Conservation (phyloP, 2,329 filamentous ascomycete species). For the Lithohypha guttulata region DNA sequence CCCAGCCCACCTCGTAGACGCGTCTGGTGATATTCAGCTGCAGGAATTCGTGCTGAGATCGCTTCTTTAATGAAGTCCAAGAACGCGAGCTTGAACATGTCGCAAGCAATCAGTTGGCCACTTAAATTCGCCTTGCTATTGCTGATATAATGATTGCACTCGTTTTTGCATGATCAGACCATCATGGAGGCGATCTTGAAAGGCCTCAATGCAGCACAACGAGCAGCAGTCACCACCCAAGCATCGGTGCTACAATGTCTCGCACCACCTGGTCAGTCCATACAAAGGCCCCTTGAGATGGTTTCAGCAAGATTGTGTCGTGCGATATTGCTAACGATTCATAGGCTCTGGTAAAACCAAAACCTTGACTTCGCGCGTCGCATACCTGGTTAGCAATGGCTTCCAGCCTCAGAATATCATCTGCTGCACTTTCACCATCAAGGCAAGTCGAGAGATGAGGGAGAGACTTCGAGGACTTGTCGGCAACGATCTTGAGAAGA, state of each 20-base stretch:
- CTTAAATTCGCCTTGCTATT: too few relatives aligned
- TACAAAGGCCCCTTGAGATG: too few relatives aligned
- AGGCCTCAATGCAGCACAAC: constrained; percentile 55
- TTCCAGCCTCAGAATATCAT: constrained; percentile 78
- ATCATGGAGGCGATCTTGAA: constrained; percentile 47
- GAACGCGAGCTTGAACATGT: too few relatives aligned
- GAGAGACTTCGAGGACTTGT: constrained; percentile 71
- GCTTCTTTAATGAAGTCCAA: too few relatives aligned
- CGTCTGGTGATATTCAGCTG: too few relatives aligned
- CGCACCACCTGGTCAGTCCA: constrained; percentile 49
- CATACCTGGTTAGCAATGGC: constrained; percentile 67
- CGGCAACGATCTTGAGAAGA: constrained; percentile 63
- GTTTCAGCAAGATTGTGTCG: neutral
- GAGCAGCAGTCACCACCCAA: constrained; percentile 52
- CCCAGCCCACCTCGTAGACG: too few relatives aligned
- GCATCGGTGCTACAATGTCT: constrained; percentile 51
- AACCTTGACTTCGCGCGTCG: constrained; percentile 83
- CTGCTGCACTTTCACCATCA: constrained; percentile 94
- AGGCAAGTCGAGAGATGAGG: constrained; percentile 89
- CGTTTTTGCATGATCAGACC: too few relatives aligned
- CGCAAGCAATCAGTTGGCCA: too few relatives aligned
- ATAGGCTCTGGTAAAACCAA: constrained; percentile 80
- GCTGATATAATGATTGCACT: too few relatives aligned
- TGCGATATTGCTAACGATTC: neutral
- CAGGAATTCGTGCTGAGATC: too few relatives aligned